phyloP scores from a whole-genome alignment of 768 basidiomycete genomes.

The Rhodotorula kratochvilovae region DNA sequence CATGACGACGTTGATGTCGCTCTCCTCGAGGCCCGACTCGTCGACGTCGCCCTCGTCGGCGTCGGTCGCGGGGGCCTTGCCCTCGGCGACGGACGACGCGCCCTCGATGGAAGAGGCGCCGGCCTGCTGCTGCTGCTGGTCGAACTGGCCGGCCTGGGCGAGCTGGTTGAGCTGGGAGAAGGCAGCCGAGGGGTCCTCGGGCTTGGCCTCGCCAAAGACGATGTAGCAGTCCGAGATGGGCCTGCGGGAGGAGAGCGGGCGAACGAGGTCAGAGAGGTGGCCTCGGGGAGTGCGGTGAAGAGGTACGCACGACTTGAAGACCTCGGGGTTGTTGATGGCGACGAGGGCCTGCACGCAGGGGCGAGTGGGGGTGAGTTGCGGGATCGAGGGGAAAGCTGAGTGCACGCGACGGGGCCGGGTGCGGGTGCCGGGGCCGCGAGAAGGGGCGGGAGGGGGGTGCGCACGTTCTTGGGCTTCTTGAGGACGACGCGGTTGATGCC shows the following conservation, averaged over 20 bases:
- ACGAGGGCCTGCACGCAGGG: conserved; percentile 65
- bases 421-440: too few species aligned
- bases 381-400: neutral
- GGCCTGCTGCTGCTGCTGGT: conserved; percentile 10
- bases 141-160: conserved; percentile 12
- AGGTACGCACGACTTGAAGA: conserved; percentile 69
- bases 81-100: conserved; percentile 54
- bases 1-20: conserved; percentile 78
- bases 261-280: neutral
- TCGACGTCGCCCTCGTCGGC: conserved; percentile 74
- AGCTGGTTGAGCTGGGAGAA: conserved; percentile 13
- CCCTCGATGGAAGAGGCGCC: conserved; percentile 59
- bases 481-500: conserved; percentile 93
- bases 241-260: conserved; percentile 6
- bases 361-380: neutral
- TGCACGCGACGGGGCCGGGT: too few species aligned
- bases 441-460: conserved; percentile 44
- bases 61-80: conserved; percentile 3
- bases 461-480: conserved; percentile 85
- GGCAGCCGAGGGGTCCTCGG: conserved; percentile 25
- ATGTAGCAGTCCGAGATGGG: conserved; percentile 97
- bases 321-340: conserved; percentile 87
- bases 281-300: neutral
- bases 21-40: conserved; percentile 82
- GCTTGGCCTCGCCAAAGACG: conserved; percentile 82